Evolutionary conservation across 1,139 yeast genomes (phyloP).

Genomic region (Diutina siamensis): DNA sequence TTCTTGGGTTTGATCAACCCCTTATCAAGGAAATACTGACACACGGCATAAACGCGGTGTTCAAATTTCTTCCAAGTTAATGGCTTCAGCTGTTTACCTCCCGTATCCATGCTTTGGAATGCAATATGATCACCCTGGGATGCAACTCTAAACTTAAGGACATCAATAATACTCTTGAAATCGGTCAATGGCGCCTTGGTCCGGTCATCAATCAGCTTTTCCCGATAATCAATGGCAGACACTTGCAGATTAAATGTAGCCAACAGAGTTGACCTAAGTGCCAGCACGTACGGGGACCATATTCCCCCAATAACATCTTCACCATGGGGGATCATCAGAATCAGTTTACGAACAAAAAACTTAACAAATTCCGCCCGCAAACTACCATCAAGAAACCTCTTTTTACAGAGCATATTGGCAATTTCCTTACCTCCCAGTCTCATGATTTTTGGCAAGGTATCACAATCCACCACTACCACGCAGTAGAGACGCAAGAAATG

Average conservation of each 20-base stretch:
- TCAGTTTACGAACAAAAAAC: slow-evolving; percentile 58
- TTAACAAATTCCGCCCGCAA: slow-evolving; percentile 71
- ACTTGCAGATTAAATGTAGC: slow-evolving; percentile 41
- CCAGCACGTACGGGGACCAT: slow-evolving; percentile 68
- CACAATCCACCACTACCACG: slow-evolving; percentile 69
- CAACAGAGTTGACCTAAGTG: slow-evolving; percentile 41
- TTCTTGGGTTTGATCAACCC: slow-evolving; percentile 52
- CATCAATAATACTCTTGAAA: slow-evolving; percentile 59
- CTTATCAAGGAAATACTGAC: slow-evolving; percentile 44
- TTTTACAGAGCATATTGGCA: slow-evolving; percentile 87
- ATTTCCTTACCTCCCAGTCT: slow-evolving; percentile 83
- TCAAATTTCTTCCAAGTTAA: slow-evolving; percentile 85
- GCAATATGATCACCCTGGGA: slow-evolving; percentile 76
- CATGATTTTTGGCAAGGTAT: slow-evolving; percentile 71
- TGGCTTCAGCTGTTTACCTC: slow-evolving; percentile 38
- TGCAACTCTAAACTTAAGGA: slow-evolving; percentile 68
- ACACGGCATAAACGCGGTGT: slow-evolving; percentile 60
- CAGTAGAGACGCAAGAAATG: slow-evolving; percentile 78
- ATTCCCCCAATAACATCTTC: slow-evolving; percentile 74
- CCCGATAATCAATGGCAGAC: slow-evolving; percentile 66
- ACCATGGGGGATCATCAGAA: slow-evolving; percentile 64
- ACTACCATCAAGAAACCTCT: slow-evolving; percentile 66
- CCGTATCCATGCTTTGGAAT: slow-evolving; percentile 49
- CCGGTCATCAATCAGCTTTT: slow-evolving; percentile 62
- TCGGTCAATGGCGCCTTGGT: slow-evolving; percentile 65